Base-by-base conservation (phyloP, 2,329 filamentous ascomycete species). In the Zarea fungicola region DNA sequence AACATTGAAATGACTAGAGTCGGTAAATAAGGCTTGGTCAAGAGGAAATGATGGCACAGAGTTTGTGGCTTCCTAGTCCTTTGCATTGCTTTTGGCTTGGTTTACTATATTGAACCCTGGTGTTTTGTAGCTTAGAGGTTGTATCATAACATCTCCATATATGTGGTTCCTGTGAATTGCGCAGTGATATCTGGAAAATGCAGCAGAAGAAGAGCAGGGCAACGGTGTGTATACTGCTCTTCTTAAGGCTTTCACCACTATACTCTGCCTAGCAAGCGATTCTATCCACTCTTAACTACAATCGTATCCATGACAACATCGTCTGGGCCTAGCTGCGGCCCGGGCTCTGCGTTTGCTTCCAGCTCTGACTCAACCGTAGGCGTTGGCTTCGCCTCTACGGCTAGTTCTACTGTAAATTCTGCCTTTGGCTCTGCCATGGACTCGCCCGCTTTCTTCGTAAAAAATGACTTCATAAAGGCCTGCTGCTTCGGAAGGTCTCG, bases 401-500 rank as follows among this genome's bases (percentile, higher is more conserved):
- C 3, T n/a, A 3, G 5, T 32, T 8, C 19, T 31, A 31, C n/a
- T 19, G 6, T 42, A 8, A 28, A 19, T 23, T 34, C 14, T 7
- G 21, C 19, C 21, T 10, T 18, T 4, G 36, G 35, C 36, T 19
- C 11, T 6, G 48, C 31, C 32, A 35, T 45, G n/a, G n/a, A n/a
- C n/a, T n/a, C n/a, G n/a, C n/a, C n/a, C n/a, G n/a, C 42, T 55
- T 61, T 53, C 62, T 66, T 36, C 59, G 59, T 21, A 74, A 52
- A 51, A 75, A 80, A 8, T 60, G n/a, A 72, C 50, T 69, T 69
- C 71, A 81, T 78, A 47, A 72, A 77, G 46, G 65, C 64, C 60
- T 71, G 72, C 64, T 75, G 76, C 56, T 61, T 69, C 23, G 69
- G 69, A 55, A 66, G 58, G 42, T 66, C 60, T 21, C 16, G 35